phyloP scores from a whole-genome alignment of 495 filamentous ascomycete species.

The Corynascus novoguineensis region DNA sequence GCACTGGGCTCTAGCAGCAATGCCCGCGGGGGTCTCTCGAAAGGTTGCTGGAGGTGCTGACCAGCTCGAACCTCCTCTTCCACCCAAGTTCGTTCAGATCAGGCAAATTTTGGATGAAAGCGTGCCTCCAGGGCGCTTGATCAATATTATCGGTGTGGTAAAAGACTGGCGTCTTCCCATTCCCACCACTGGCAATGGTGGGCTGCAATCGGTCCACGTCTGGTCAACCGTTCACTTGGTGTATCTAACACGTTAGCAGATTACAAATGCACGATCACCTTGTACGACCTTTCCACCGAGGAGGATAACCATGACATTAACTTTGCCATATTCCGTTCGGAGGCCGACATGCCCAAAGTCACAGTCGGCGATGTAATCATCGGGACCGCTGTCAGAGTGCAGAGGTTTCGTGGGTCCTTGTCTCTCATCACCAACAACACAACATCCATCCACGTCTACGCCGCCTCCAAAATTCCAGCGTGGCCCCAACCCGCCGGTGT shows the following conservation, averaged over 20 bases:
- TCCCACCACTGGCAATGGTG: conserved; percentile 38
- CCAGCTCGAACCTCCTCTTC: conserved; percentile 21
- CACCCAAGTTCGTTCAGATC: conserved; percentile 29
- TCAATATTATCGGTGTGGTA: conserved; percentile 47
- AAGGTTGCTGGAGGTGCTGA: not conserved
- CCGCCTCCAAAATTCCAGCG: conserved; percentile 35
- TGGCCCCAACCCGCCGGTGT: conserved; percentile 31
- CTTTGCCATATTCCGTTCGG: conserved; percentile 41
- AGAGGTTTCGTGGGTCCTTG: conserved; percentile 16
- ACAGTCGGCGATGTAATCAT: conserved; percentile 39
- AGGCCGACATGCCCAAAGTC: conserved; percentile 37
- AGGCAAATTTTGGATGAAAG: conserved; percentile 29
- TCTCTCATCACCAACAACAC: conserved; percentile 37
- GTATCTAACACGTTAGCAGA: conserved; percentile 32
- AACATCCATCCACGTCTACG: conserved; percentile 37
- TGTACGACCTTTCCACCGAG: conserved; percentile 39
- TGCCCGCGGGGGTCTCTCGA: not conserved
- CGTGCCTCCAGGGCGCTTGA: conserved; percentile 23
- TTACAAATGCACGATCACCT: conserved; percentile 35
- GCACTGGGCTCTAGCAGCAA: not conserved
- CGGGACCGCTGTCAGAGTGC: conserved; percentile 36
- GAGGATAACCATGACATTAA: conserved; percentile 25
- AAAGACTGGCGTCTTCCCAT: conserved; percentile 44
- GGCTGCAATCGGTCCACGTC: not conserved
- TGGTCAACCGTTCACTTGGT: not conserved